phyloP scores from a whole-genome alignment of 2,329 filamentous ascomycete genomes.

The Phaeophleospora eucalypticola region DNA sequence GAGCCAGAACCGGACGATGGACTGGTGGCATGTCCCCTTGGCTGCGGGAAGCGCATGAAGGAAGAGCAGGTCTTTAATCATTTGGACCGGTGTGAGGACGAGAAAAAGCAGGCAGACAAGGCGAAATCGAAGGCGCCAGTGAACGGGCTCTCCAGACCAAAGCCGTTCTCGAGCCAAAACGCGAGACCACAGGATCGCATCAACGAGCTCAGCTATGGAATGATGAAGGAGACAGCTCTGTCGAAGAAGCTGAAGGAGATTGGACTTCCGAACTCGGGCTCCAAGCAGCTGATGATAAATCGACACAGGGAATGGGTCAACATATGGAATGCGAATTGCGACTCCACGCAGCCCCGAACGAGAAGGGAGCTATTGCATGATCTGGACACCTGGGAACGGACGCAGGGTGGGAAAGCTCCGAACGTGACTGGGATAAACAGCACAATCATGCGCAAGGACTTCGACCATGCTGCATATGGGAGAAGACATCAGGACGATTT shows the following conservation, averaged over 20 bases:
- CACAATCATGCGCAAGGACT: constrained; percentile 76
- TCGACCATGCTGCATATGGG: constrained; percentile 75
- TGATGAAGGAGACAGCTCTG: constrained; percentile 74
- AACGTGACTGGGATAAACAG: constrained; percentile 39
- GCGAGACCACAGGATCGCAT: constrained; percentile 57
- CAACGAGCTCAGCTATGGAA: constrained; percentile 77
- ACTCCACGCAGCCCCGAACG: constrained; percentile 67
- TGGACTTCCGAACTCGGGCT: constrained; percentile 68
- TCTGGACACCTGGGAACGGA: constrained; percentile 80
- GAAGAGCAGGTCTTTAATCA: constrained; percentile 72
- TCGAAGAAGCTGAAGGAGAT: constrained; percentile 78
- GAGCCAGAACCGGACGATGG: constrained; percentile 58
- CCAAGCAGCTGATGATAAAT: constrained; percentile 65
- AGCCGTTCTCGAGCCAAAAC: constrained; percentile 17
- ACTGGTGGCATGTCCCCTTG: constrained; percentile 74
- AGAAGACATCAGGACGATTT: constrained; percentile 70
- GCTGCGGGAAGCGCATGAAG: constrained; percentile 76
- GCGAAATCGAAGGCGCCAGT: constrained; percentile 20
- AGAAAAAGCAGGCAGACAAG: constrained; percentile 27
- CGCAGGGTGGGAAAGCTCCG: constrained; percentile 61
- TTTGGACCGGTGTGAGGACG: constrained; percentile 62
- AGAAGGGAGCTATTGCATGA: constrained; percentile 72
- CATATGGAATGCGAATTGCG: constrained; percentile 95
- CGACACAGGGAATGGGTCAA: constrained; percentile 93
- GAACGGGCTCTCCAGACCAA: constrained; percentile 11